Conservation (phyloP, 495 filamentous ascomycete species). For the Podospora didyma region DNA sequence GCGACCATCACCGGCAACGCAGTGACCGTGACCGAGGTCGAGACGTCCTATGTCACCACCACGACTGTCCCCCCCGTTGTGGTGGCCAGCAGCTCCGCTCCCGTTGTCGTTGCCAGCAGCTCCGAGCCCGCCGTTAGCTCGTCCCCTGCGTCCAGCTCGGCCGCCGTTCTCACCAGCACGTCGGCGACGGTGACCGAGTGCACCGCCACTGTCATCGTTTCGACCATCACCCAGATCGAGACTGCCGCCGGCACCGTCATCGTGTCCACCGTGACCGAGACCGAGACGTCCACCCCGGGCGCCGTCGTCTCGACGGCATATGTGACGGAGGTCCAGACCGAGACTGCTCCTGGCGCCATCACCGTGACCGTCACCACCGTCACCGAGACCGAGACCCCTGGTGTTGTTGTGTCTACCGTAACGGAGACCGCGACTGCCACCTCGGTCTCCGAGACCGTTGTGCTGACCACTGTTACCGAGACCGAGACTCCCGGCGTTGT, state of each 20-base stretch:
- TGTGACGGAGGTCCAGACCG: neutral
- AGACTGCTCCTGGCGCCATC: too few relatives aligned
- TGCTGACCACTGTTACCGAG: neutral
- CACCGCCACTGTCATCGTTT: neutral
- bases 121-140: neutral
- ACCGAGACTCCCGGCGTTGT: neutral
- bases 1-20: neutral
- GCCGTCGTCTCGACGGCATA: neutral
- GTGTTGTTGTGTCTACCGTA: neutral
- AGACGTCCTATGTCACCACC: neutral
- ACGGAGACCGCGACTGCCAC: neutral
- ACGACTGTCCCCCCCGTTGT: neutral
- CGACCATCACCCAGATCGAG: neutral
- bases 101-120: neutral
- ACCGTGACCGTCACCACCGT: neutral
- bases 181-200: neutral
- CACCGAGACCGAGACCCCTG: neutral
- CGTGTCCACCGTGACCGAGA: neutral
- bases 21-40: neutral
- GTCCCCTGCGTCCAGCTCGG: neutral
- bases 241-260: neutral
- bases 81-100: neutral
- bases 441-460: neutral
- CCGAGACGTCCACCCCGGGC: neutral
- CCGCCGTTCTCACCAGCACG: neutral